phyloP scores from a whole-genome alignment of 2,329 filamentous ascomycete genomes.

The Fusarium kyushuense region DNA sequence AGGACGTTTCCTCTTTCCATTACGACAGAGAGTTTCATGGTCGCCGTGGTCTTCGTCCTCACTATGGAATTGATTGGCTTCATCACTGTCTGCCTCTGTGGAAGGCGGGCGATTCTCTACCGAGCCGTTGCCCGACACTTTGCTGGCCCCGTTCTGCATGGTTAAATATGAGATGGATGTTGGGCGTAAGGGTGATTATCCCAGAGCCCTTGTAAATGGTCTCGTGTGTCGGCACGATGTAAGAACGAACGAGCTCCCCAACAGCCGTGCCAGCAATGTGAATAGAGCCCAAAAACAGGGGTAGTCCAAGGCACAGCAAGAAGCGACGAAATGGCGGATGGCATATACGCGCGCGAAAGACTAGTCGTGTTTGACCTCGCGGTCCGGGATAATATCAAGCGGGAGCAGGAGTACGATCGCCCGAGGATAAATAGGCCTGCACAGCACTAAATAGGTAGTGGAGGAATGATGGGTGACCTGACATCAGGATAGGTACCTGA shows the following conservation, averaged over 20 bases:
- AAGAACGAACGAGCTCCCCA: slow-evolving; percentile 37
- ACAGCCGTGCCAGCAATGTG: slow-evolving; percentile 21
- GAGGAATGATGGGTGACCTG: slow-evolving; percentile 20
- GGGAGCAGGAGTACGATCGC: slow-evolving; percentile 42
- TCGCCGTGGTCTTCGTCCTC: slow-evolving; percentile 63
- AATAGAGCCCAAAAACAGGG: slow-evolving; percentile 22
- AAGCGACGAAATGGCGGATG: slow-evolving; percentile 22
- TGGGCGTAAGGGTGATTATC: slow-evolving; percentile 20
- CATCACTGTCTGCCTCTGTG: slow-evolving; percentile 62
- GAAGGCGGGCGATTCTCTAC: slow-evolving; percentile 51
- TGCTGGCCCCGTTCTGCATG: slow-evolving; percentile 48
- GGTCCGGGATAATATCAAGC: slow-evolving; percentile 42
- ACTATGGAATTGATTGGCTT: slow-evolving; percentile 48
- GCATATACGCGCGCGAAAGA: slow-evolving; percentile 30
- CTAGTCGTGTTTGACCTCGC: slow-evolving; percentile 38
- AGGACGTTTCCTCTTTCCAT: slow-evolving; percentile 69
- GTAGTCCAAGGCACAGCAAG: slow-evolving; percentile 16
- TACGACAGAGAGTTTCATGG: slow-evolving; percentile 51
- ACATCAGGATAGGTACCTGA: slow-evolving; percentile 5
- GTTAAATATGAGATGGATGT: slow-evolving; percentile 26
- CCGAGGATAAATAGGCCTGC: slow-evolving; percentile 40
- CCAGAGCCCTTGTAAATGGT: slow-evolving; percentile 30
- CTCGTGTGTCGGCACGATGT: slow-evolving; percentile 36
- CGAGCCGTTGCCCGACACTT: slow-evolving; percentile 46
- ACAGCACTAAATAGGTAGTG: slow-evolving; percentile 25